Percentiles rank a stretch among this genome's conserved stretches.
phyloP scores from a whole-genome alignment of 2,329 filamentous ascomycete genomes.

The Cryphonectria nitschkei region DNA sequence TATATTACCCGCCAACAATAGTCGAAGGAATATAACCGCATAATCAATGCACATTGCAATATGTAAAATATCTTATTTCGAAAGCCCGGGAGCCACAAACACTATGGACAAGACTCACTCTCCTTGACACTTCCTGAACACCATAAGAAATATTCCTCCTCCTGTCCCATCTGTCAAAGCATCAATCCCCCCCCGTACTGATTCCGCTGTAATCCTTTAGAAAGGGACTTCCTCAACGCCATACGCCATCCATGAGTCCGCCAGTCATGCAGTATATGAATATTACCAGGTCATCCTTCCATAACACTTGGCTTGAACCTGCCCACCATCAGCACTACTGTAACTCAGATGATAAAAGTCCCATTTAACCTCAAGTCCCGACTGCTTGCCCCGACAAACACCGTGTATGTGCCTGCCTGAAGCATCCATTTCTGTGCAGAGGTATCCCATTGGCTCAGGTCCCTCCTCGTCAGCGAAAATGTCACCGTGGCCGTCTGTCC shows the following conservation, averaged over 20 bases:
- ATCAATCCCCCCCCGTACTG: not conserved
- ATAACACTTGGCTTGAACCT: not conserved
- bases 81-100: no score
- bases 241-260: not conserved
- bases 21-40: not conserved
- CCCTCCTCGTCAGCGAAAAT: constrained; percentile 63
- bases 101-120: not conserved
- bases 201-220: not conserved
- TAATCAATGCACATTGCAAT: not conserved
- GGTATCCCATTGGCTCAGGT: constrained; percentile 70
- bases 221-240: not conserved
- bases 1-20: no score
- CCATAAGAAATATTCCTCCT: not conserved
- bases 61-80: not conserved
- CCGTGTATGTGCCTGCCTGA: constrained; percentile 46
- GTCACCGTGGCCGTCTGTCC: constrained; percentile 48
- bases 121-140: not conserved
- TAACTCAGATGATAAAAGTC: constrained; percentile 27
- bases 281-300: not conserved
- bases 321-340: not conserved
- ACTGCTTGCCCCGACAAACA: constrained; percentile 54
- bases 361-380: constrained; percentile 47
- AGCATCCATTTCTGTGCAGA: constrained; percentile 63
- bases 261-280: no score
- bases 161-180: not conserved